Evolutionary conservation across 2,329 filamentous ascomycete genomes (phyloP).

Genomic region (Fusarium pseudocircinatum): DNA sequence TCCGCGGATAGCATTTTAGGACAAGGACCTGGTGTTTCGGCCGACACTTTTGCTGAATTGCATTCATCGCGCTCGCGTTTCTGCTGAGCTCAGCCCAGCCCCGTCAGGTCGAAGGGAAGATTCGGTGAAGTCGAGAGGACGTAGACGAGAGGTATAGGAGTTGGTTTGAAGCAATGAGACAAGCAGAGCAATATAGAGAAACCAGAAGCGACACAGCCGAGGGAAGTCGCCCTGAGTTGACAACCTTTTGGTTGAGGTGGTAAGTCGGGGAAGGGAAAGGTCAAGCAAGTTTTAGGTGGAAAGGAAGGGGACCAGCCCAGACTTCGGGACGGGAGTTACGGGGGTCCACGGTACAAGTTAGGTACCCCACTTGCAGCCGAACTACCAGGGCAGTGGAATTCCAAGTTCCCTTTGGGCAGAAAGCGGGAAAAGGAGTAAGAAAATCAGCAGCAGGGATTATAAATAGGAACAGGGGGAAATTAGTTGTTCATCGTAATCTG

Average conservation of each 20-base stretch:
- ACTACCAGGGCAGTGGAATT: slow-evolving; percentile 26
- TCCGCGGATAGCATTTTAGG: slow-evolving; percentile 94
- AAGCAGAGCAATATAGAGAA: not conserved
- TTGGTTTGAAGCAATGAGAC: not conserved
- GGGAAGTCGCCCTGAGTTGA: slow-evolving; percentile 25
- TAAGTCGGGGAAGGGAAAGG: slow-evolving; percentile 28
- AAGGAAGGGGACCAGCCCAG: slow-evolving; percentile 13
- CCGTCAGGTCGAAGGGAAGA: slow-evolving; percentile 4
- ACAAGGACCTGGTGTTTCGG: slow-evolving; percentile 97
- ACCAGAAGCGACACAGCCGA: slow-evolving; percentile 19
- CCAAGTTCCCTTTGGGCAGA: not conserved
- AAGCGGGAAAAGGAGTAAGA: slow-evolving; percentile 17
- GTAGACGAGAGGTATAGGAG: not conserved
- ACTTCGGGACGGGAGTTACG: slow-evolving; percentile 27
- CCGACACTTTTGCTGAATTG: slow-evolving; percentile 75
- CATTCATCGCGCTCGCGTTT: slow-evolving; percentile 61
- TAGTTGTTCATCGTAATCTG: slow-evolving; percentile 28
- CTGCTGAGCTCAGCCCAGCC: slow-evolving; percentile 34
- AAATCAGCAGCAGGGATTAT: slow-evolving; percentile 25
- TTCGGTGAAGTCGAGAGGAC: not conserved
- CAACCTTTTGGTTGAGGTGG: slow-evolving; percentile 17
- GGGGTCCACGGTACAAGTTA: slow-evolving; percentile 23
- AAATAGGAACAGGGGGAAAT: slow-evolving; percentile 27
- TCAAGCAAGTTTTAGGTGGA: slow-evolving; percentile 27
- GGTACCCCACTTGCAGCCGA: slow-evolving; percentile 20